Base-by-base conservation (phyloP, 441 rosid genomes). In the Hura crepitans region DNA sequence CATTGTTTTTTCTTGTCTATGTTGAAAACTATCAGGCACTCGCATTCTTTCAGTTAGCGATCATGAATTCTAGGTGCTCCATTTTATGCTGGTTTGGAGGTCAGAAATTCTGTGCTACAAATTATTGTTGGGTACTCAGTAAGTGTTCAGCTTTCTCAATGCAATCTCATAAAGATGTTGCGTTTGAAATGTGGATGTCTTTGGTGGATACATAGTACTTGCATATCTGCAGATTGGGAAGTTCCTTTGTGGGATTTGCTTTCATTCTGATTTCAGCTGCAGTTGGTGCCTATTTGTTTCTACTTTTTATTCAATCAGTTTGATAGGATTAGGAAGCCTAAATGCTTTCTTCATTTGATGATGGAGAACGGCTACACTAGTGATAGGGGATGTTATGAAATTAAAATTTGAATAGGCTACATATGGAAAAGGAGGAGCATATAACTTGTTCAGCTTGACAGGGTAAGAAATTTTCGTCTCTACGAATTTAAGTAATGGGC, bases 131-230 rank as follows among this genome's bases (percentile, higher is more conserved):
- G 81, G 75, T 83, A 31, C 75, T 72, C 73, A 58, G 79, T 72
- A 77, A 71, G 79, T 76, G 81, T 68, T 76, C 78, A 66, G 74
- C 72, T 75, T 81, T 82, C 67, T 74, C 82, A 47, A 66, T 66
- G 75, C 80, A 73, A 65, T 76, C 79, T 68, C 62, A 55, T 73
- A 71, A 73, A 72, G 82, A 69, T 75, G 75, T 77, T 64, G 78
- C 66, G 62, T 78, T 75, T 56, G 75, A 85, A 53, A 66, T 81
- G 85, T 88, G 96, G 96, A 84, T 84, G 78, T 89, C 89, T 51
- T 75, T 89, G 79, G 87, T 84, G 56, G 93, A 87, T 84, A 81
- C 92, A 81, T 88, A 85, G 85, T 66, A 50, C 54, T 62, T 17
- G 73, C 37, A 66, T 68, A 37, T 35, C 43, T 31, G 58, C 28